Percentiles rank a stretch among this genome's conserved stretches.
phyloP scores from a whole-genome alignment of 306 rosid species.

The Erythrophleum fordii region DNA sequence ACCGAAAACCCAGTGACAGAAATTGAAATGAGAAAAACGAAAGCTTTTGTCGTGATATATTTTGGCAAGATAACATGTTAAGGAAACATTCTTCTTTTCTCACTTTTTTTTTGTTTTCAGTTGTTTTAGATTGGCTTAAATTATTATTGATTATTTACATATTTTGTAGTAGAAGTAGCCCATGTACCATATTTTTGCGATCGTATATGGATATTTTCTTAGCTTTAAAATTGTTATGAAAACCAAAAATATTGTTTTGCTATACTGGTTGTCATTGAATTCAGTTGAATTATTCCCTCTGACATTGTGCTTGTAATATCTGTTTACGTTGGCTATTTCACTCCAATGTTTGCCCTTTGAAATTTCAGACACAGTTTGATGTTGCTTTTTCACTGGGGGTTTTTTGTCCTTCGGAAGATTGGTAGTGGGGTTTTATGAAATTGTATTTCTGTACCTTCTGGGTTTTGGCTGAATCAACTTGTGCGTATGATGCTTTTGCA shows the following conservation, averaged over 20 bases:
- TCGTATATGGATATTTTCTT: constrained; percentile 33
- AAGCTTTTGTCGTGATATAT: constrained; percentile 42
- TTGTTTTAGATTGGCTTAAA: constrained; percentile 44
- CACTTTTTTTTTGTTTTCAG: neutral
- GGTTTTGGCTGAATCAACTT: no score
- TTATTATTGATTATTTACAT: constrained; percentile 42
- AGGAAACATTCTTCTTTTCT: no score
- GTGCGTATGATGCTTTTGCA: neutral
- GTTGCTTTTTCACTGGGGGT: neutral
- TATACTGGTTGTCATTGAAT: constrained; percentile 22
- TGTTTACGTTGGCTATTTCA: constrained; percentile 21
- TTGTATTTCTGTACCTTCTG: neutral
- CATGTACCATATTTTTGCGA: constrained; percentile 51
- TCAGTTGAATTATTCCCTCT: constrained; percentile 21
- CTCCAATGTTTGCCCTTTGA: constrained; percentile 18
- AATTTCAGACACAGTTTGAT: neutral
- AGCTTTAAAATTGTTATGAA: constrained; percentile 31
- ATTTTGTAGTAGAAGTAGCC: constrained; percentile 51
- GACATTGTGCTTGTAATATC: no score
- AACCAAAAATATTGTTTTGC: constrained; percentile 35
- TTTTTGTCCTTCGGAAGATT: neutral
- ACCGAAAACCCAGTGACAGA: constrained; percentile 80
- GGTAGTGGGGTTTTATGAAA: neutral
- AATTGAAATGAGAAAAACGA: constrained; percentile 32
- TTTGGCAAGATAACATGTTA: constrained; percentile 41